phyloP scores from a whole-genome alignment of 2,329 filamentous ascomycete genomes.

The Epichloe bromicola region DNA sequence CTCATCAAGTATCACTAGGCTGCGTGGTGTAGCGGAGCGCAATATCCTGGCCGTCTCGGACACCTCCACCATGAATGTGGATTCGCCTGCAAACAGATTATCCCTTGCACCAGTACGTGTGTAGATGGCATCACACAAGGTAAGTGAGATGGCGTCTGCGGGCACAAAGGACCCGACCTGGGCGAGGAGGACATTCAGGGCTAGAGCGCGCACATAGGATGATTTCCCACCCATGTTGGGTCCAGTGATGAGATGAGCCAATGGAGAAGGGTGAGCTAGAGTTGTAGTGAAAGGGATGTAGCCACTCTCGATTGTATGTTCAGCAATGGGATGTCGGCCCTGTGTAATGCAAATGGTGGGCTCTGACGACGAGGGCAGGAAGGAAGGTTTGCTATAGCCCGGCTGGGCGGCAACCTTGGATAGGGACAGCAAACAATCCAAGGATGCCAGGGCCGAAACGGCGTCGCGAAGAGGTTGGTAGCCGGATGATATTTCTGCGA shows the following conservation, averaged over 20 bases:
- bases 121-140: constrained; percentile 81
- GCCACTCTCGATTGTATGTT: constrained; percentile 69
- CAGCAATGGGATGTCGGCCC: constrained; percentile 90
- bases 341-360: constrained; percentile 48
- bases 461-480: constrained; percentile 87
- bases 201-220: constrained; percentile 88
- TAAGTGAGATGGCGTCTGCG: constrained; percentile 58
- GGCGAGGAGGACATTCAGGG: constrained; percentile 83
- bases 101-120: constrained; percentile 94
- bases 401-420: constrained; percentile 74
- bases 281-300: constrained; percentile 87
- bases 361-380: constrained; percentile 46
- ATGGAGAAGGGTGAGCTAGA: constrained; percentile 50
- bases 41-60: constrained; percentile 86
- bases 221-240: constrained; percentile 99
- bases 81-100: constrained; percentile 89
- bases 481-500: constrained; percentile 62
- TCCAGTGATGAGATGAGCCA: constrained; percentile 81
- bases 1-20: constrained; percentile 86
- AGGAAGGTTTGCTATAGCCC: constrained; percentile 70
- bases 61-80: constrained; percentile 96
- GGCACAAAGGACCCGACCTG: constrained; percentile 94
- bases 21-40: constrained; percentile 72
- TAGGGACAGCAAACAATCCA: constrained; percentile 84
- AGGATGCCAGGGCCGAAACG: constrained; percentile 68